Base-by-base conservation (phyloP, 768 basidiomycete species). In the Suillus decipiens region DNA sequence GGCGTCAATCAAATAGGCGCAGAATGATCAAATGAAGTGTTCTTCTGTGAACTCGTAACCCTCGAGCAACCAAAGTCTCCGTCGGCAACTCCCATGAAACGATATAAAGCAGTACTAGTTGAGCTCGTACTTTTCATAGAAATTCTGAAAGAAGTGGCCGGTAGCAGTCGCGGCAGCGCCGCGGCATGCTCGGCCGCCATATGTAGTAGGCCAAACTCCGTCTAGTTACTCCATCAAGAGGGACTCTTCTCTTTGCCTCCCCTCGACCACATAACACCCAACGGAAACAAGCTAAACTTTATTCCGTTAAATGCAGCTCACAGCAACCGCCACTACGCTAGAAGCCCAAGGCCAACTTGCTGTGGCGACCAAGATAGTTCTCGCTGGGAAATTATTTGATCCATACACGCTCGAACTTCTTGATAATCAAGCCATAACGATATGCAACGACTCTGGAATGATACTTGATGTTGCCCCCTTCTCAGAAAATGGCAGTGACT, bases 311-410 rank as follows among this genome's bases (percentile, higher is more conserved):
- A 56, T 56, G 55, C 55, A 56, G 24, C 9, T 56, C 22, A 24
- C 22, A 24, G 10, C 17, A 39, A 11, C 5, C 1, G 15, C 15
- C 24, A 5, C 57, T n/a, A 5, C 55, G n/a, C 33, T 59, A 61
- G 33, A 61, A 45, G 36, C 1, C 28, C 28, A 41, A 41, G 24
- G 48, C 28, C 37, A 61, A n/a, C 24, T 57, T 63, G 42, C 60
- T 70, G 61, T 66, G 45, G 34, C 17, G 31, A 63, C 33, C 57
- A 59, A 50, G 34, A 22, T 45, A 50, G 71, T 77, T 63, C 68
- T 82, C 37, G 84, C 83, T 0, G 83, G 83, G 2, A 76, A 79
- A 66, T 71, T 86, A 15, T 88, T 86, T 67, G 83, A 87, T 70
- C 78, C 84, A 0, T 70, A 79, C 45, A 69, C 71, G 6, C 75